These are phyloP conservation scores for Annulohypoxylon maeteangense DNA, from an alignment of 495 filamentous ascomycete species.

Conservation along the genomic window DNA sequence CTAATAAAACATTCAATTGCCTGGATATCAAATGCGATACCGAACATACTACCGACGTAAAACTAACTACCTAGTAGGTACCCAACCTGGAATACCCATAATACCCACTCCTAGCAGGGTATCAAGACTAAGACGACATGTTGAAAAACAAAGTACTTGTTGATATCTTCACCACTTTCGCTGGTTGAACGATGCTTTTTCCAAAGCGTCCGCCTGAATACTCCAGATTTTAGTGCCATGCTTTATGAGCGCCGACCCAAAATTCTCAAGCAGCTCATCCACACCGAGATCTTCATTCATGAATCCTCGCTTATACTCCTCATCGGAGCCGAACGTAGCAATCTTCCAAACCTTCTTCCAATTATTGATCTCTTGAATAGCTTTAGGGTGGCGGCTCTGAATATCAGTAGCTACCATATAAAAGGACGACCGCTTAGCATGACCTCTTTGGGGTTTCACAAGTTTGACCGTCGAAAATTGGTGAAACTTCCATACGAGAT, in stretches of 20 bases:
- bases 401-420: constrained; percentile 66
- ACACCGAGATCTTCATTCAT: constrained; percentile 41
- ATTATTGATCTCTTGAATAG: constrained; percentile 48
- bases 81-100: too few relatives aligned
- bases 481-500: constrained; percentile 55
- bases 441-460: constrained; percentile 59
- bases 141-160: background rate
- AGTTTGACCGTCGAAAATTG: constrained; percentile 57
- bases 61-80: too few relatives aligned
- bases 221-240: constrained; percentile 53
- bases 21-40: too few relatives aligned
- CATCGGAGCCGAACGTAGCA: constrained; percentile 59
- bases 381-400: constrained; percentile 46
- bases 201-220: constrained; percentile 56
- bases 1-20: too few relatives aligned
- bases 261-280: constrained; percentile 52
- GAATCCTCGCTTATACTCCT: constrained; percentile 39
- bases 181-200: constrained; percentile 49
- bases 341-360: constrained; percentile 60
- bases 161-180: background rate
- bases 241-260: constrained; percentile 52
- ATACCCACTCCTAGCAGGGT: too few relatives aligned
- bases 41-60: too few relatives aligned
- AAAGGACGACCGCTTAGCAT: constrained; percentile 62
- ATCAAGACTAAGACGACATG: too few relatives aligned